These are phyloP conservation scores for Tolypocladium ovalisporum DNA, from an alignment of 2,329 filamentous ascomycete species.

Conservation along the genomic window DNA sequence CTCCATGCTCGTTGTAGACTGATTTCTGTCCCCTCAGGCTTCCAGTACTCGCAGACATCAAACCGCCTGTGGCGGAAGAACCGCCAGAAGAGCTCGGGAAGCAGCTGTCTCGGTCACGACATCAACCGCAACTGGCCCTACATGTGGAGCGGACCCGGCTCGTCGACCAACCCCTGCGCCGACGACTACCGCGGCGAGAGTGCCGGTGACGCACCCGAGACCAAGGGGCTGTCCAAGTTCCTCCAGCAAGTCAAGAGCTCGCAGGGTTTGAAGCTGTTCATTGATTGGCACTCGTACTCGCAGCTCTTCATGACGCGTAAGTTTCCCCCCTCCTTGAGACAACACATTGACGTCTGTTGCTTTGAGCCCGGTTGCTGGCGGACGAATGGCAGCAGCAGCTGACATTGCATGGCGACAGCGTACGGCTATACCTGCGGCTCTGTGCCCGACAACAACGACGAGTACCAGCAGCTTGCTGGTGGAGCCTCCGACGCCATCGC, in stretches of 20 bases:
- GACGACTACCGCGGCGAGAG: constrained; percentile 35
- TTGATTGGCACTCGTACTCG: constrained; percentile 55
- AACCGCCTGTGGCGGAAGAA: constrained; percentile 55
- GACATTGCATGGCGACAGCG: constrained; percentile 13
- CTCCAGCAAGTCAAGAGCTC: constrained; percentile 17
- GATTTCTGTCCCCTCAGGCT: constrained; percentile 26
- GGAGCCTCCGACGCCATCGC: constrained; percentile 39
- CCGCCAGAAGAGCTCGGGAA: constrained; percentile 28
- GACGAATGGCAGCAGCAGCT: neutral
- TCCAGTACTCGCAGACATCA: constrained; percentile 44
- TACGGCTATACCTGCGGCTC: constrained; percentile 49
- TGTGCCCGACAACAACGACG: constrained; percentile 31
- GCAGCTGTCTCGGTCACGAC: constrained; percentile 39
- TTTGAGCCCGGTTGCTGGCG: constrained; percentile 13
- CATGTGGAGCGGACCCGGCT: constrained; percentile 37
- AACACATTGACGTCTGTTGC: constrained; percentile 21
- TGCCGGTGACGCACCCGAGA: constrained; percentile 40
- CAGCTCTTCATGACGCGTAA: constrained; percentile 50
- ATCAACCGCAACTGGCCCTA: constrained; percentile 52
- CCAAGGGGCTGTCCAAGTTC: constrained; percentile 30
- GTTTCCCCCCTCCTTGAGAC: constrained; percentile 28
- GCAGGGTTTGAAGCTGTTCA: constrained; percentile 47
- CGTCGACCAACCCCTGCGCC: constrained; percentile 39
- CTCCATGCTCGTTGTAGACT: neutral
- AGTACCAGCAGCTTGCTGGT: constrained; percentile 36